Conservation (phyloP, 2,329 filamentous ascomycete genomes). For the Ascochyta lentis region DNA sequence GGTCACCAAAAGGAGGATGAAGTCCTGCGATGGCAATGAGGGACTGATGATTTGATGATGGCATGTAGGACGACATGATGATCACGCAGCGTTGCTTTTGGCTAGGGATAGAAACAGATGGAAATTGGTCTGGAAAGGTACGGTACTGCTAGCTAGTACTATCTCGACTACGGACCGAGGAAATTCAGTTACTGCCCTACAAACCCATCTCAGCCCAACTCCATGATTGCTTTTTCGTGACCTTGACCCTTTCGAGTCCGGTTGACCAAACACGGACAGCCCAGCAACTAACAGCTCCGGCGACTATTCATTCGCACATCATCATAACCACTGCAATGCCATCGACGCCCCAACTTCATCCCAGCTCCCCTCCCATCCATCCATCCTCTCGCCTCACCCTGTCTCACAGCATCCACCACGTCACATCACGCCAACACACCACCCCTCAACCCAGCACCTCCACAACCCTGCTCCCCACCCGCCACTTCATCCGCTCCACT, state of each 20-base stretch:
- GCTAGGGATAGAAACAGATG: neutral
- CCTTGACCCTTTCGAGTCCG: neutral
- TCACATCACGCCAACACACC: neutral
- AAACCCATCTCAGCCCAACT: neutral
- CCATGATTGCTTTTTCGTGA: slow-evolving; percentile 1
- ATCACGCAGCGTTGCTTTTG: slow-evolving; percentile 15
- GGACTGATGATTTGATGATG: slow-evolving; percentile 16
- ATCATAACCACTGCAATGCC: neutral
- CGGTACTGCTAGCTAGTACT: slow-evolving; percentile 7
- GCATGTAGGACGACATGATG: slow-evolving; percentile 11
- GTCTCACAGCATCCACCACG: neutral
- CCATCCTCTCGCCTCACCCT: neutral
- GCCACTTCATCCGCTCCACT: slow-evolving; percentile 2
- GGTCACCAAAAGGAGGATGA: slow-evolving; percentile 9
- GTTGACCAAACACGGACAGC: neutral
- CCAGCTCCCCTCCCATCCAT: neutral
- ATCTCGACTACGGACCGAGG: slow-evolving; percentile 15
- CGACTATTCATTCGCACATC: neutral
- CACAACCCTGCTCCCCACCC: neutral
- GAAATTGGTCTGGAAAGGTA: slow-evolving; percentile 13
- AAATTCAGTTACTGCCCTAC: slow-evolving; percentile 10
- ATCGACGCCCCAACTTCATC: no score
- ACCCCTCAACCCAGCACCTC: neutral
- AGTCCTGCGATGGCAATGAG: slow-evolving; percentile 5
- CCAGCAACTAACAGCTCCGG: neutral